Evolutionary conservation across 306 rosid genomes (phyloP).

Genomic region (Luffa aegyptiaca): DNA sequence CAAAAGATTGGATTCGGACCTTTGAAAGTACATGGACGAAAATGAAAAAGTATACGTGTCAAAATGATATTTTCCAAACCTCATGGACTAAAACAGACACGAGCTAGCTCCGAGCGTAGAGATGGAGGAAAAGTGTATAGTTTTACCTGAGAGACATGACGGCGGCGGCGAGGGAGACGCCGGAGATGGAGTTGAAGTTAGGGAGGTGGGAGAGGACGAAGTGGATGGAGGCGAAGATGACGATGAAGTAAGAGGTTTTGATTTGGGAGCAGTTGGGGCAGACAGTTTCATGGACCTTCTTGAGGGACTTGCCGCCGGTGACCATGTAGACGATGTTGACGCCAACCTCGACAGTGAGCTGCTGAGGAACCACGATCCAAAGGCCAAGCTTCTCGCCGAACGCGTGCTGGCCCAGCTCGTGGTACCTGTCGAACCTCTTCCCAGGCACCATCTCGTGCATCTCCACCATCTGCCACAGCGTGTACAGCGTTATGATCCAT

Average conservation of each 20-base stretch:
- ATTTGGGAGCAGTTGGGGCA: constrained; percentile 31
- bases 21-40: too few relatives aligned
- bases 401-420: constrained; percentile 74
- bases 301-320: constrained; percentile 56
- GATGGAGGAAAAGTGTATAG: too few relatives aligned
- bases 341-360: constrained; percentile 56
- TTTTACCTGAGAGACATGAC: constrained; percentile 53
- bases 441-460: constrained; percentile 96
- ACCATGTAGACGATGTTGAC: constrained; percentile 65
- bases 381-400: constrained; percentile 74
- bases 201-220: constrained; percentile 60
- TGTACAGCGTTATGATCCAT: constrained; percentile 70
- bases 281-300: constrained; percentile 41
- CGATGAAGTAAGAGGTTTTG: constrained; percentile 37
- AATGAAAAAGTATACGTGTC: too few relatives aligned
- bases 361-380: constrained; percentile 67
- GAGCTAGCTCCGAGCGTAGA: too few relatives aligned
- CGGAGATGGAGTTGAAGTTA: constrained; percentile 62
- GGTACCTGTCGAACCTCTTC: constrained; percentile 68
- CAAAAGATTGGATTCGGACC: too few relatives aligned
- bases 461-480: constrained; percentile 87
- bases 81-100: too few relatives aligned
- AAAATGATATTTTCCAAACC: too few relatives aligned
- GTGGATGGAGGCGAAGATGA: constrained; percentile 47
- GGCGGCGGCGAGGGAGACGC: constrained; percentile 58